Percentiles rank a stretch among this genome's conserved stretches.
Conservation (phyloP, 768 basidiomycete genomes). For the Kockovaella imperatae region DNA sequence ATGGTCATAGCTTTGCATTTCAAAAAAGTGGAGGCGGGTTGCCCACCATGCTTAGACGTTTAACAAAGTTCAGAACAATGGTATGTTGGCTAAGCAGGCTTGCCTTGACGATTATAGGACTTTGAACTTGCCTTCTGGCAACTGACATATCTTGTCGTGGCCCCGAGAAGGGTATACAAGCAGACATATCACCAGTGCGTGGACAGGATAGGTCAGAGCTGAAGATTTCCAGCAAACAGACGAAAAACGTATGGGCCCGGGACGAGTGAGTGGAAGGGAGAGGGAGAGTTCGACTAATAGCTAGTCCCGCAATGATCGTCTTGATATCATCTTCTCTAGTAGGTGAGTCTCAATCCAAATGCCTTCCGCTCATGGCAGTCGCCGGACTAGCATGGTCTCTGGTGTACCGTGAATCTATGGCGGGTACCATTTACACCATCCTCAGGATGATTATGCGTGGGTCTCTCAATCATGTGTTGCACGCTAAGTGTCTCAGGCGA, state of each 20-base stretch:
- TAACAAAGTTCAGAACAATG: slow-evolving; percentile 82
- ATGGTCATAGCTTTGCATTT: neutral
- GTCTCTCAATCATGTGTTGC: slow-evolving; percentile 1
- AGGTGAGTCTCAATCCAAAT: slow-evolving; percentile 49
- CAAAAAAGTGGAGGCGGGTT: slow-evolving; percentile 48
- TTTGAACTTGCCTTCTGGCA: slow-evolving; percentile 97
- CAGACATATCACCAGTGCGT: slow-evolving; percentile 92
- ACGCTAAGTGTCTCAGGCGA: slow-evolving; percentile 48
- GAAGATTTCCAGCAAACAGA: slow-evolving; percentile 54
- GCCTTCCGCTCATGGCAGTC: slow-evolving; percentile 48
- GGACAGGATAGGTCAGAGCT: neutral
- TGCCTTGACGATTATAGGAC: slow-evolving; percentile 54
- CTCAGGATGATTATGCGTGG: slow-evolving; percentile 72
- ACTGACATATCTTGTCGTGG: slow-evolving; percentile 82
- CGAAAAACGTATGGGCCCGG: slow-evolving; percentile 95
- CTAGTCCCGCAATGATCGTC: slow-evolving; percentile 73
- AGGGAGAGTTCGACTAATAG: neutral
- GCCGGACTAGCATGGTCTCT: slow-evolving; percentile 78
- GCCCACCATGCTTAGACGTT: slow-evolving; percentile 69
- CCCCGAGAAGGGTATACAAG: slow-evolving; percentile 90
- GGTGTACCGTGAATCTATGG: slow-evolving; percentile 61
- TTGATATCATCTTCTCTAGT: slow-evolving; percentile 70
- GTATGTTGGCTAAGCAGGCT: slow-evolving; percentile 46
- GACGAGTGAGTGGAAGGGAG: slow-evolving; percentile 56
- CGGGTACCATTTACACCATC: slow-evolving; percentile 58